phyloP scores from a whole-genome alignment of 208 protist genomes.

The Leishmania tarentolae region DNA sequence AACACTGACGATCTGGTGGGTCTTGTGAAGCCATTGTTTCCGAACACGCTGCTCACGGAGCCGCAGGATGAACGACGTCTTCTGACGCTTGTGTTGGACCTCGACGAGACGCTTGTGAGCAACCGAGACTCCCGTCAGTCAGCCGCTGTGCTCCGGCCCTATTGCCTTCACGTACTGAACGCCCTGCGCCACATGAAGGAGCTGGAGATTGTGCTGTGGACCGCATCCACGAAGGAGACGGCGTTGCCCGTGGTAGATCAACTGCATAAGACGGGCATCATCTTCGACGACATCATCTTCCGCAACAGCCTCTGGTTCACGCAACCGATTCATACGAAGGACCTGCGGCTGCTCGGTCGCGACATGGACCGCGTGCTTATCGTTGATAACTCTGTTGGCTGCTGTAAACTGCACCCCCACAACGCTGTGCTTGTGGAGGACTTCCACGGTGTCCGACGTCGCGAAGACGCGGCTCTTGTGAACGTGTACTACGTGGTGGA shows the following conservation, averaged over 20 bases:
- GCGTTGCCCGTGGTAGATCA: slow-evolving; percentile 83
- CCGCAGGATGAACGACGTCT: slow-evolving; percentile 53
- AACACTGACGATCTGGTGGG: neutral
- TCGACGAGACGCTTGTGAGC: slow-evolving; percentile 93
- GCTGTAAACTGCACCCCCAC: slow-evolving; percentile 87
- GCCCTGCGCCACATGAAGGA: slow-evolving; percentile 83
- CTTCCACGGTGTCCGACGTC: slow-evolving; percentile 73
- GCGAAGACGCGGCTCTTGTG: slow-evolving; percentile 75
- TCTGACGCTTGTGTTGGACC: slow-evolving; percentile 91
- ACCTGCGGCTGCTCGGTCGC: slow-evolving; percentile 90
- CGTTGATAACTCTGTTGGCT: slow-evolving; percentile 92
- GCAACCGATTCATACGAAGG: slow-evolving; percentile 91
- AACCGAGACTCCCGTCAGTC: slow-evolving; percentile 70
- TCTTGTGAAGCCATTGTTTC: slow-evolving; percentile 59
- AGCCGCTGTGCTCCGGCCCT: slow-evolving; percentile 81
- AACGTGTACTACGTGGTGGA: slow-evolving; percentile 92
- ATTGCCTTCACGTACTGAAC: slow-evolving; percentile 86
- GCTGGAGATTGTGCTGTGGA: slow-evolving; percentile 93
- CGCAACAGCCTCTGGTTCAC: slow-evolving; percentile 92
- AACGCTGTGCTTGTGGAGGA: slow-evolving; percentile 90
- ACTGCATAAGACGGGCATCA: slow-evolving; percentile 64
- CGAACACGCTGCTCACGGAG: slow-evolving; percentile 55
- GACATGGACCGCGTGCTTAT: slow-evolving; percentile 89
- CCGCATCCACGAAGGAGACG: slow-evolving; percentile 90
- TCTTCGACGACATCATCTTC: slow-evolving; percentile 92